Evolutionary conservation across 768 basidiomycete genomes (phyloP).

Genomic region (Austroboletus festivus): DNA sequence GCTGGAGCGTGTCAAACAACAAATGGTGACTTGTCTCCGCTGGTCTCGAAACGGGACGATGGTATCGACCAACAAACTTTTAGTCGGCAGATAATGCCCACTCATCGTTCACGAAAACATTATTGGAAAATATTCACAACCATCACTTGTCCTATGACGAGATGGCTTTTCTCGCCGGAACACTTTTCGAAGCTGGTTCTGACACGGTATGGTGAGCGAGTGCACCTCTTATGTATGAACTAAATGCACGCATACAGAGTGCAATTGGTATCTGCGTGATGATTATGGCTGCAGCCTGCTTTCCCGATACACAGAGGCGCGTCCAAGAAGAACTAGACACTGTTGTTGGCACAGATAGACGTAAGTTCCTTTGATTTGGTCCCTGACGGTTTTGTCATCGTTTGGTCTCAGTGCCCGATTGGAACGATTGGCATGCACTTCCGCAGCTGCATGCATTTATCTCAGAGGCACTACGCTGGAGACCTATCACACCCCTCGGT

Average conservation of each 20-base stretch:
- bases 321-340: constrained; percentile 54
- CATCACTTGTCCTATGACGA: constrained; percentile 51
- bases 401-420: constrained; percentile 32
- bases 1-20: constrained; percentile 40
- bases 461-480: constrained; percentile 38
- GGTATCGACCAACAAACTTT: neutral
- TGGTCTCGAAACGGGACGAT: neutral
- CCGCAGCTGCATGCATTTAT: constrained; percentile 38
- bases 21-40: constrained; percentile 34
- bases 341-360: constrained; percentile 42
- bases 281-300: constrained; percentile 52
- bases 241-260: neutral
- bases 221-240: neutral
- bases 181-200: constrained; percentile 58
- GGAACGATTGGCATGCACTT: constrained; percentile 32
- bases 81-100: constrained; percentile 12
- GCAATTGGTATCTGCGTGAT: constrained; percentile 33
- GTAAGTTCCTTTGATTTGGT: constrained; percentile 14
- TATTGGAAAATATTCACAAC: constrained; percentile 47
- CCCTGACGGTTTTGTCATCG: too few species aligned
- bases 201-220: constrained; percentile 40
- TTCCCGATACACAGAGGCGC: constrained; percentile 45
- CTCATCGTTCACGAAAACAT: constrained; percentile 47
- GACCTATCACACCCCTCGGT: constrained; percentile 33
- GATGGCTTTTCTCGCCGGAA: constrained; percentile 55